Percentiles rank a stretch among this genome's conserved stretches.
phyloP scores from a whole-genome alignment of 768 basidiomycete species.

The Naganishia kalamii region DNA sequence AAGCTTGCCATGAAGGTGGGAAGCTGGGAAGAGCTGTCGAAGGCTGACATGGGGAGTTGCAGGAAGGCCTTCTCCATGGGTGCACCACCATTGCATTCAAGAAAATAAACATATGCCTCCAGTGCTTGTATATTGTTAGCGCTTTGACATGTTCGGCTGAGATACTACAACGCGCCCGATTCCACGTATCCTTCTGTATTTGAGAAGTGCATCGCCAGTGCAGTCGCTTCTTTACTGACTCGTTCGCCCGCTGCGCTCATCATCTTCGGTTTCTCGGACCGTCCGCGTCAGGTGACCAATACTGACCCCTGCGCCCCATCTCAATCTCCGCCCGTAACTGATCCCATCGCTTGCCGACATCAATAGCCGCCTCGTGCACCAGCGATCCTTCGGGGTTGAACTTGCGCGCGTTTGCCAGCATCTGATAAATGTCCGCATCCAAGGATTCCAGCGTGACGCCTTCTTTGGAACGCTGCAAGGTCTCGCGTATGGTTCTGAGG shows the following conservation, averaged over 20 bases:
- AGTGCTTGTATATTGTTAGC: no score
- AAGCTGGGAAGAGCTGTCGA: no score
- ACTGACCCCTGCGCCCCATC: constrained; percentile 1
- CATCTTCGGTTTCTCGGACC: not conserved
- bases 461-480: constrained; percentile 62
- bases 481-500: constrained; percentile 69
- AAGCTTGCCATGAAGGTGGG: no score
- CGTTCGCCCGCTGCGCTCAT: not conserved
- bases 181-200: no score
- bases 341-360: constrained; percentile 12
- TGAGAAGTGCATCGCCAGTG: no score
- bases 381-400: constrained; percentile 56
- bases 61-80: no score
- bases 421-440: constrained; percentile 76
- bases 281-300: not conserved
- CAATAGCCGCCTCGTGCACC: not conserved
- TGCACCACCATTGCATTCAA: no score
- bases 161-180: no score
- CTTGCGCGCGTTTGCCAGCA: constrained; percentile 77
- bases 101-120: no score
- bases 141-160: no score
- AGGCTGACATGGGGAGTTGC: no score
- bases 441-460: constrained; percentile 72
- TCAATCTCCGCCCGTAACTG: constrained; percentile 1
- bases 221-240: no score